phyloP scores from a whole-genome alignment of 371 early-diverging fungal species.

The Basidiobolus meristosporus region DNA sequence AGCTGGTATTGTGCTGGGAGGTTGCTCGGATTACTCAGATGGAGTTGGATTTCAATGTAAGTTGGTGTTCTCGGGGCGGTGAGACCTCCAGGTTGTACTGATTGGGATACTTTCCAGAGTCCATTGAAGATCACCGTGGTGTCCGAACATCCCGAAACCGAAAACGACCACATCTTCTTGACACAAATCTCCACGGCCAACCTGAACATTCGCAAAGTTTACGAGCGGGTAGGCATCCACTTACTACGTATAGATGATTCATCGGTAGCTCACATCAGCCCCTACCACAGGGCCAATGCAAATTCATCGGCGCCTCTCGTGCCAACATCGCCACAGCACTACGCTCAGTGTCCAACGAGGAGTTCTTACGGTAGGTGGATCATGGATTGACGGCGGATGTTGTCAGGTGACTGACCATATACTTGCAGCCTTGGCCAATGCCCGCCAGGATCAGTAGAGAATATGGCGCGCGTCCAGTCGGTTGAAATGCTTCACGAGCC shows the following conservation, averaged over 20 bases:
- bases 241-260: not conserved
- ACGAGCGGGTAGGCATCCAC: slow-evolving; percentile 22
- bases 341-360: too few species aligned
- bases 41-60: slow-evolving; percentile 4
- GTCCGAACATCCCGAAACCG: slow-evolving; percentile 29
- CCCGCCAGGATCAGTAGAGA: too few species aligned
- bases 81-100: not conserved
- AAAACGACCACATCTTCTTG: slow-evolving; percentile 39
- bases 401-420: too few species aligned
- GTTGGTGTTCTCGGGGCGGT: slow-evolving; percentile 1
- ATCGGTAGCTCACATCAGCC: too few species aligned
- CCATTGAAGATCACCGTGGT: slow-evolving; percentile 32
- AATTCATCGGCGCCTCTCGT: too few species aligned
- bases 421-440: too few species aligned
- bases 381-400: too few species aligned
- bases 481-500: slow-evolving; percentile 7
- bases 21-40: slow-evolving; percentile 2
- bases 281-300: too few species aligned
- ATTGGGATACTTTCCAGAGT: slow-evolving; percentile 10
- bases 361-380: too few species aligned
- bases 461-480: not conserved
- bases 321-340: too few species aligned
- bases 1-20: too few species aligned
- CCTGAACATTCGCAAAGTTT: slow-evolving; percentile 25
- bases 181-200: slow-evolving; percentile 30